Conservation (phyloP, 2,329 filamentous ascomycete genomes). For the Mariannaea sp. region DNA sequence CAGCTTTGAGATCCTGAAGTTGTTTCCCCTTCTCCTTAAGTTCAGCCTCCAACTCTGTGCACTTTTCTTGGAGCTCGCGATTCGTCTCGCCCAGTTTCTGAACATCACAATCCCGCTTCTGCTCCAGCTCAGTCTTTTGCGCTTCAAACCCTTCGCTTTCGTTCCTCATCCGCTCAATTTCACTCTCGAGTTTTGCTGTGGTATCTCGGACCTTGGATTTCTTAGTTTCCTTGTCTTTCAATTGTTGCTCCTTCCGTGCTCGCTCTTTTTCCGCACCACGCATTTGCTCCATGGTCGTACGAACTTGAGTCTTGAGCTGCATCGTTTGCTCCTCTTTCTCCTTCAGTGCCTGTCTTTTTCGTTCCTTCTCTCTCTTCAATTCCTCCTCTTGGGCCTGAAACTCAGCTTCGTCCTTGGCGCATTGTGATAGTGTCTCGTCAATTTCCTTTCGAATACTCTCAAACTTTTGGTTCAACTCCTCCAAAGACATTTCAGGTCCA, state of each 20-base stretch:
- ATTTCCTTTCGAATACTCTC: slow-evolving; percentile 82
- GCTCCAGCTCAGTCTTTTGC: slow-evolving; percentile 57
- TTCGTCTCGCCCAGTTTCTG: slow-evolving; percentile 60
- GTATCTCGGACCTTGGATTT: slow-evolving; percentile 72
- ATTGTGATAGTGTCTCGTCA: slow-evolving; percentile 74
- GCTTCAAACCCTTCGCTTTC: slow-evolving; percentile 59
- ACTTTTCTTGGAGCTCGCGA: slow-evolving; percentile 66
- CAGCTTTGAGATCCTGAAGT: slow-evolving; percentile 75
- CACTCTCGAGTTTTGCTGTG: slow-evolving; percentile 69
- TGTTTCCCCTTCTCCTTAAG: slow-evolving; percentile 69
- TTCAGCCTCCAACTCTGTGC: slow-evolving; percentile 69
- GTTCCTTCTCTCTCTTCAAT: slow-evolving; percentile 77
- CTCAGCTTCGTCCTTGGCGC: slow-evolving; percentile 73
- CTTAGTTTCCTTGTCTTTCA: slow-evolving; percentile 72
- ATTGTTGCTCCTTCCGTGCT: slow-evolving; percentile 73
- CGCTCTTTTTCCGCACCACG: slow-evolving; percentile 79
- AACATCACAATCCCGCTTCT: slow-evolving; percentile 57
- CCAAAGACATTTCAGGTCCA: slow-evolving; percentile 69
- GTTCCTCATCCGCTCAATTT: slow-evolving; percentile 62
- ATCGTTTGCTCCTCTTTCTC: slow-evolving; percentile 91
- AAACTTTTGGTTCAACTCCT: slow-evolving; percentile 80
- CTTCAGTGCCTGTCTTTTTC: slow-evolving; percentile 76
- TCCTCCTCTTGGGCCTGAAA: slow-evolving; percentile 68
- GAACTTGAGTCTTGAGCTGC: slow-evolving; percentile 80
- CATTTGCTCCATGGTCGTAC: slow-evolving; percentile 80